Evolutionary conservation across 257 asterid species (phyloP).

Genomic region (Fraxinus pennsylvanica): DNA sequence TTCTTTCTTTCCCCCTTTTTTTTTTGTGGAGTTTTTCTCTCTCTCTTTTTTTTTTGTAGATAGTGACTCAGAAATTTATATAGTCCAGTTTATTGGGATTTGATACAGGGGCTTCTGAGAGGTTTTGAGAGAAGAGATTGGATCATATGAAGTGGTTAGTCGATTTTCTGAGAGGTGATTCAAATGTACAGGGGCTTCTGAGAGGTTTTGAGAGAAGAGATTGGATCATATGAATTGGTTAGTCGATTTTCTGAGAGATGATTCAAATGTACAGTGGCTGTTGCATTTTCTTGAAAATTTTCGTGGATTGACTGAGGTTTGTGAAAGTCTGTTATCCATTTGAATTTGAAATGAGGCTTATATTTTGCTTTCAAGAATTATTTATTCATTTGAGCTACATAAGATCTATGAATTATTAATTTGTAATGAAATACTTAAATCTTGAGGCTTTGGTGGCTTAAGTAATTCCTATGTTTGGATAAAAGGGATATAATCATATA

Average conservation of each 20-base stretch:
- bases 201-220: slow-evolving; percentile 31
- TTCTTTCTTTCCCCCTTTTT: background rate
- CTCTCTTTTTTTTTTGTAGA: background rate
- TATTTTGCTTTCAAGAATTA: slow-evolving; percentile 7
- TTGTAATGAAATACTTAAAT: background rate
- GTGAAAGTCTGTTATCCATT: background rate
- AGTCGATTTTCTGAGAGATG: slow-evolving; percentile 27
- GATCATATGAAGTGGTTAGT: slow-evolving; percentile 49
- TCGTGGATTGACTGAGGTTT: slow-evolving; percentile 29
- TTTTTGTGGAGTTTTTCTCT: no score
- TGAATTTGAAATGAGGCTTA: background rate
- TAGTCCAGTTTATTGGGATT: background rate
- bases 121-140: slow-evolving; percentile 33
- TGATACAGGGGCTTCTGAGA: slow-evolving; percentile 11
- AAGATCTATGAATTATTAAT: slow-evolving; percentile 12
- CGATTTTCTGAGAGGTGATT: slow-evolving; percentile 32
- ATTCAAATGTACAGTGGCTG: slow-evolving; percentile 40
- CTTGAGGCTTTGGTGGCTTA: background rate
- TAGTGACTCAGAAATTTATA: background rate
- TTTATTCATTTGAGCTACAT: background rate
- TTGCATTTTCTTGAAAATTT: slow-evolving; percentile 32
- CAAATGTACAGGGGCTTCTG: slow-evolving; percentile 14
- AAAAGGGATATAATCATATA: background rate
- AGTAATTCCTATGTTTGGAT: background rate
- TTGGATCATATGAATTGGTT: slow-evolving; percentile 51